Evolutionary conservation across 768 basidiomycete genomes (phyloP).

Genomic region (Collybiopsis luxurians): DNA sequence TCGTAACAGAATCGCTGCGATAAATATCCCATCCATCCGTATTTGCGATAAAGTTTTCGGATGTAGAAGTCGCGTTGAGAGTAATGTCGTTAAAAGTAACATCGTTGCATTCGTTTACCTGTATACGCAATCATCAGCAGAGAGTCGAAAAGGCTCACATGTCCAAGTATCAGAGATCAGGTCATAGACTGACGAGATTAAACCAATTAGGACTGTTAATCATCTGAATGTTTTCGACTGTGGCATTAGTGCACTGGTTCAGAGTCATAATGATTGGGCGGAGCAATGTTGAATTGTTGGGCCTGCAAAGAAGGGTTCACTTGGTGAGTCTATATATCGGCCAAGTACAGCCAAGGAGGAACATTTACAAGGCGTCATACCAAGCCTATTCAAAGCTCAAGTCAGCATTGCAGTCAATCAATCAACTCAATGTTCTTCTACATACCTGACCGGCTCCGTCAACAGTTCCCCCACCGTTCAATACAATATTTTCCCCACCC

Average conservation of each 20-base stretch:
- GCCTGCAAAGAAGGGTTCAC: no score
- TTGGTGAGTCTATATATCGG: constrained; percentile 9
- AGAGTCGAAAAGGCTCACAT: no score
- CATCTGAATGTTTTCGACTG: constrained; percentile 46
- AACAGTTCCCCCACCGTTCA: constrained; percentile 55
- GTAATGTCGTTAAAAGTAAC: constrained; percentile 46
- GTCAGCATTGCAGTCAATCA: background rate
- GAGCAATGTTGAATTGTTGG: constrained; percentile 40
- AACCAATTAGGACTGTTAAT: constrained; percentile 52
- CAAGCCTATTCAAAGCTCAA: constrained; percentile 33
- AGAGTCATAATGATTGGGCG: constrained; percentile 58
- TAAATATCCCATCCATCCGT: constrained; percentile 69
- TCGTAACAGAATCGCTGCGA: constrained; percentile 47
- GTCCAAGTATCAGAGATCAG: no score
- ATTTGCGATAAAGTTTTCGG: constrained; percentile 39
- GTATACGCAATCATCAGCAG: background rate
- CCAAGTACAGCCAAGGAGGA: constrained; percentile 10
- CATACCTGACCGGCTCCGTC: constrained; percentile 63
- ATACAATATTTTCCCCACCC: constrained; percentile 9
- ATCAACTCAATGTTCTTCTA: background rate
- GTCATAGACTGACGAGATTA: constrained; percentile 42
- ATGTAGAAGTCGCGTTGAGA: constrained; percentile 44
- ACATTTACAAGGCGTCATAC: constrained; percentile 50
- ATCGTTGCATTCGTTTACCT: constrained; percentile 49
- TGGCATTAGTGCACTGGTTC: constrained; percentile 46